Conservation (phyloP, 1,284 basidiomycete genomes). For the Vanrija pseudolonga region DNA sequence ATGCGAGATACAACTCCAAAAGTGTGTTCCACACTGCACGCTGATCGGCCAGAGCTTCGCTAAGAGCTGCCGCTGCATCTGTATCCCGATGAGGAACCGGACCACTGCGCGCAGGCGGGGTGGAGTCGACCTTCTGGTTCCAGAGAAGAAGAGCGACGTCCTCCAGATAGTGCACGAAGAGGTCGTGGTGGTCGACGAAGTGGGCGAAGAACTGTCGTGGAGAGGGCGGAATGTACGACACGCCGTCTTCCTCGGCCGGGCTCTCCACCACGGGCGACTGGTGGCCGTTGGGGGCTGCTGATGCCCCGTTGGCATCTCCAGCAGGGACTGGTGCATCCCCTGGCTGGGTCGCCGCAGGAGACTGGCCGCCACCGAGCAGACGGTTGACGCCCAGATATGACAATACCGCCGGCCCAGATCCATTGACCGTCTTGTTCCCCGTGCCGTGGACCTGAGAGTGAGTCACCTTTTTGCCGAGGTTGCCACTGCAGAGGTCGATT, state of each 20-base stretch:
- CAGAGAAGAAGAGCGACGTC: constrained; percentile 75
- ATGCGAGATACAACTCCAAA: constrained; percentile 82
- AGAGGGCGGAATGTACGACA: constrained; percentile 61
- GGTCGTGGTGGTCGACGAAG: constrained; percentile 81
- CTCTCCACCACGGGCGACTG: constrained; percentile 4
- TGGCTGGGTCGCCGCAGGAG: constrained; percentile 29
- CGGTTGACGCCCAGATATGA: constrained; percentile 73
- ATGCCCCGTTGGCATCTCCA: background rate
- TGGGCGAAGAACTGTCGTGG: constrained; percentile 88
- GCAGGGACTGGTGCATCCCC: background rate
- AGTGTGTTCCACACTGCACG: constrained; percentile 92
- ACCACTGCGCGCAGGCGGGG: background rate
- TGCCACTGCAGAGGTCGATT: constrained; percentile 83
- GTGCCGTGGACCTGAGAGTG: constrained; percentile 25
- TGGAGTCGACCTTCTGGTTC: constrained; percentile 65
- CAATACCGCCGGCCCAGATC: constrained; percentile 61
- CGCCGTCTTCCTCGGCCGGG: constrained; percentile 8
- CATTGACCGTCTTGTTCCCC: constrained; percentile 27
- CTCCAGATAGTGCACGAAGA: constrained; percentile 86
- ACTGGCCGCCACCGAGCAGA: constrained; percentile 27
- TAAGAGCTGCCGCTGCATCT: constrained; percentile 48
- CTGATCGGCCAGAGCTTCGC: constrained; percentile 65
- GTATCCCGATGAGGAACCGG: constrained; percentile 7
- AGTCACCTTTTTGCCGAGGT: constrained; percentile 39
- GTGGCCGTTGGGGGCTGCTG: background rate